Evolutionary conservation across 495 filamentous ascomycete genomes (phyloP).

Genomic region (Aspergillus bridgeri): DNA sequence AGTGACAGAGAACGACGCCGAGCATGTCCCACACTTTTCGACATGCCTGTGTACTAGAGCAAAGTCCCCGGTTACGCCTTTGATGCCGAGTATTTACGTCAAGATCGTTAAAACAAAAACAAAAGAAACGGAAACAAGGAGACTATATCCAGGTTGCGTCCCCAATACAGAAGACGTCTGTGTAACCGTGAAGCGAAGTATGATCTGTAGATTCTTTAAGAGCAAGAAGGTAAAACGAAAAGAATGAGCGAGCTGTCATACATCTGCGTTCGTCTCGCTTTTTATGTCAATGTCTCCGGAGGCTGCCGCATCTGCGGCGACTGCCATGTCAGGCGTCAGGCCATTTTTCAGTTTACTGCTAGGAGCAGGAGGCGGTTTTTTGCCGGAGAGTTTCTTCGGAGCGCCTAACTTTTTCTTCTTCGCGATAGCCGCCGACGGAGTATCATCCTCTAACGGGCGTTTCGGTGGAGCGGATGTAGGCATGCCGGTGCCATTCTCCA

Average conservation of each 20-base stretch:
- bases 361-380: constrained; percentile 35
- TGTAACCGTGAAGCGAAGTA: constrained; percentile 3
- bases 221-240: neutral
- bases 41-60: constrained; percentile 16
- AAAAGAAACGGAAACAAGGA: constrained; percentile 7
- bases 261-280: constrained; percentile 25
- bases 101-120: constrained; percentile 20
- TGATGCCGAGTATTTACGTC: constrained; percentile 33
- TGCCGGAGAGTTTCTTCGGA: constrained; percentile 37
- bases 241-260: constrained; percentile 7
- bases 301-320: constrained; percentile 15
- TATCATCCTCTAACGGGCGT: constrained; percentile 39
- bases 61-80: constrained; percentile 24
- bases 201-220: neutral
- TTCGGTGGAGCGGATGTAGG: constrained; percentile 38
- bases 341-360: constrained; percentile 45
- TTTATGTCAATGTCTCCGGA: constrained; percentile 22
- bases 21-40: constrained; percentile 21
- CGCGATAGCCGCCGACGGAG: constrained; percentile 28
- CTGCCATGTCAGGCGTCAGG: constrained; percentile 22
- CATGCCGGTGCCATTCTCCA: constrained; percentile 35
- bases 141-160: constrained; percentile 22
- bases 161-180: constrained; percentile 12
- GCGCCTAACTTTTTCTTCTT: constrained; percentile 47
- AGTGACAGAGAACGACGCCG: constrained; percentile 14